Conservation (phyloP, 2,329 filamentous ascomycete genomes). For the Colletotrichum brevisporum region DNA sequence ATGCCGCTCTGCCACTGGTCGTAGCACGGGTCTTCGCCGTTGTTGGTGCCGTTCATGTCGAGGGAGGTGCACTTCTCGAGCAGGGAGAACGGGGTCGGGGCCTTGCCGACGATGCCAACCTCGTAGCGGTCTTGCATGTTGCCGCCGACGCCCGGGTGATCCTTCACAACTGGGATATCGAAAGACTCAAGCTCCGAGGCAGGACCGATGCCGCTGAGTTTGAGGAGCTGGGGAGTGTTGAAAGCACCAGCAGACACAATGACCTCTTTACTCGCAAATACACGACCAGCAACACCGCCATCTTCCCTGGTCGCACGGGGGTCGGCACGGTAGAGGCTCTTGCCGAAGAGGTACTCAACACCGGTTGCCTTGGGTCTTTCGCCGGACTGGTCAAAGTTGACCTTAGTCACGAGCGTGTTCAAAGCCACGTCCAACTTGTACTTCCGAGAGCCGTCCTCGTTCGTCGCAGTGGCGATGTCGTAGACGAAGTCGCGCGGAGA, state of each 20-base stretch:
- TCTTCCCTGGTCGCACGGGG: slow-evolving; percentile 48
- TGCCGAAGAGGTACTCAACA: slow-evolving; percentile 57
- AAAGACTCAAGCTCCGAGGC: slow-evolving; percentile 56
- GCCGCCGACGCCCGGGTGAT: slow-evolving; percentile 65
- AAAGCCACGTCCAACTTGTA: slow-evolving; percentile 52
- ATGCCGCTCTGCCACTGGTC: slow-evolving; percentile 49
- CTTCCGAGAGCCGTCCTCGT: slow-evolving; percentile 55
- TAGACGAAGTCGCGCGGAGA: slow-evolving; percentile 63
- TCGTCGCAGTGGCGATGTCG: slow-evolving; percentile 46
- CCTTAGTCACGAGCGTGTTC: slow-evolving; percentile 54
- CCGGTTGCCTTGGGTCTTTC: slow-evolving; percentile 54
- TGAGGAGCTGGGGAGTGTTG: slow-evolving; percentile 66
- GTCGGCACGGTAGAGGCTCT: slow-evolving; percentile 59
- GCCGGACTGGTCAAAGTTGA: slow-evolving; percentile 51
- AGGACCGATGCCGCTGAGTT: slow-evolving; percentile 65
- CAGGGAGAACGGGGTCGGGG: slow-evolving; percentile 45
- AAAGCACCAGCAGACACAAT: slow-evolving; percentile 64
- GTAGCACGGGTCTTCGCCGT: slow-evolving; percentile 53
- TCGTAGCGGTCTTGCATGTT: slow-evolving; percentile 63
- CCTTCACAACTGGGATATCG: slow-evolving; percentile 60
- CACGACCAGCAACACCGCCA: slow-evolving; percentile 21
- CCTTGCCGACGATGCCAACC: slow-evolving; percentile 41
- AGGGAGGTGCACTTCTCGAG: slow-evolving; percentile 52
- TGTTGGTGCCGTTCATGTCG: slow-evolving; percentile 39
- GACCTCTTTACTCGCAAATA: slow-evolving; percentile 57